Base-by-base conservation (phyloP, 1,139 yeast genomes). In the Blastobotrys aristatus region DNA sequence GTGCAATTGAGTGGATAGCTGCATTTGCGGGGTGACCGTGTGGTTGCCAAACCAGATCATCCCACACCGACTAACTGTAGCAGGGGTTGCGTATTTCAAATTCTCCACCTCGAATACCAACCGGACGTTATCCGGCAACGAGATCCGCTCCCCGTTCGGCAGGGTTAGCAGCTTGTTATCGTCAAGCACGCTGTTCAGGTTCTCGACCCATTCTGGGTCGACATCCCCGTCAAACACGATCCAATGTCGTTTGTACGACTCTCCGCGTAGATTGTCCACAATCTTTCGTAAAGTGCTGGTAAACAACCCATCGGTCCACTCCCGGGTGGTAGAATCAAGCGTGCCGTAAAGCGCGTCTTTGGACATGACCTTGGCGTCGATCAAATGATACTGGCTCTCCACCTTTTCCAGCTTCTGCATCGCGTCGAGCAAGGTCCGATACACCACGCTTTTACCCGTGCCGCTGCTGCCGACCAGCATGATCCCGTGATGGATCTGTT, bases 141-240 rank as follows among this genome's bases (percentile, higher is more conserved):
- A 70, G 8, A 92, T 63, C 33, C 97, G 75, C 60, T 92, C 97
- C 38, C 97, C 97, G 61, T 82, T 89, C 0, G 97, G 95, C 16
- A 92, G 71, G 0, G 97, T 89, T 44, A 90, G 68, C 1, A 85
- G 58, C 55, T 77, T 80, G 63, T 89, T 92, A 57, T 92, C 97
- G 66, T 92, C 98, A 29, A 92, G 71, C 11, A 89, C 94, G 69
- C 95, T 84, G 65, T 92, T 92, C 55, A 92, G 70, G 52, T 85
- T 85, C 59, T 92, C 98, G 1, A 89, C 89, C 95, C 97, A 92
- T 46, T 79, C 81, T 0, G 98, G 97, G 61, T 92, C 97, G 37
- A 92, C 79, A 57, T 88, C 97, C 40, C 97, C 95, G 66, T 90
- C 97, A 62, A 92, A 86, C 0, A 90, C 75, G 52, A 92, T 76